Percentiles rank a stretch among this genome's conserved stretches.
Conservation (phyloP, 2,329 filamentous ascomycete genomes). For the Phialophora macrospora region DNA sequence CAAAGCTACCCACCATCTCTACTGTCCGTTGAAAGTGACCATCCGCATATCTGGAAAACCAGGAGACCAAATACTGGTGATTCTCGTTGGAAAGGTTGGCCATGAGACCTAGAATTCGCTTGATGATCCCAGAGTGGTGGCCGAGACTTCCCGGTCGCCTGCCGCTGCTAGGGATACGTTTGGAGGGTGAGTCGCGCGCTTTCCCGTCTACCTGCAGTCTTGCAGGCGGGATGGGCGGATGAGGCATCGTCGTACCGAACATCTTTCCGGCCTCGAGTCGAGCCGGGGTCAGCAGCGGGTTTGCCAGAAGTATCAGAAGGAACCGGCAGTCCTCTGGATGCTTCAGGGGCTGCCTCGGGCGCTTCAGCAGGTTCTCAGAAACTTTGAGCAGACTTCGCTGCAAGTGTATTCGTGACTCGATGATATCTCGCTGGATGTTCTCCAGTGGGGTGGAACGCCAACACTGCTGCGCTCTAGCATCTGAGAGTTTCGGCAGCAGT, state of each 20-base stretch:
- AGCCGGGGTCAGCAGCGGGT: slow-evolving; percentile 67
- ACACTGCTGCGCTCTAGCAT: slow-evolving; percentile 35
- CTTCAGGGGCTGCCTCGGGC: slow-evolving; percentile 72
- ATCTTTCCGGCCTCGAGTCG: slow-evolving; percentile 34
- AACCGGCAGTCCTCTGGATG: slow-evolving; percentile 75
- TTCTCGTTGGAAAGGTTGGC: slow-evolving; percentile 76
- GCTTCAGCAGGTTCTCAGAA: slow-evolving; percentile 77
- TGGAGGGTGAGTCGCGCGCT: slow-evolving; percentile 35
- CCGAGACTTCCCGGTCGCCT: slow-evolving; percentile 55
- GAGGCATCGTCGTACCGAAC: slow-evolving; percentile 14
- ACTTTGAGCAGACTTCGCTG: slow-evolving; percentile 75
- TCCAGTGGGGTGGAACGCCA: slow-evolving; percentile 50
- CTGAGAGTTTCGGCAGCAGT: slow-evolving; percentile 48
- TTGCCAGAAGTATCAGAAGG: slow-evolving; percentile 75
- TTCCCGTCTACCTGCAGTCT: slow-evolving; percentile 22
- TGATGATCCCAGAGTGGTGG: slow-evolving; percentile 81
- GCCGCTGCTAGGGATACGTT: slow-evolving; percentile 30
- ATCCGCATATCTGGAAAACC: slow-evolving; percentile 74
- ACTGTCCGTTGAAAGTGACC: slow-evolving; percentile 73
- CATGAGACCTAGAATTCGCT: slow-evolving; percentile 78
- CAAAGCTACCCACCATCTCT: slow-evolving; percentile 76
- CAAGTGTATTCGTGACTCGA: slow-evolving; percentile 69
- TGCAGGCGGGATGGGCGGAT: slow-evolving; percentile 18
- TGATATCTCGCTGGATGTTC: slow-evolving; percentile 53
- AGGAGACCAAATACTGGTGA: slow-evolving; percentile 76